Evolutionary conservation across 768 basidiomycete species (phyloP), one percentile per base, ranked within the genome.

Genomic region (Podaxis sp.): DNA sequence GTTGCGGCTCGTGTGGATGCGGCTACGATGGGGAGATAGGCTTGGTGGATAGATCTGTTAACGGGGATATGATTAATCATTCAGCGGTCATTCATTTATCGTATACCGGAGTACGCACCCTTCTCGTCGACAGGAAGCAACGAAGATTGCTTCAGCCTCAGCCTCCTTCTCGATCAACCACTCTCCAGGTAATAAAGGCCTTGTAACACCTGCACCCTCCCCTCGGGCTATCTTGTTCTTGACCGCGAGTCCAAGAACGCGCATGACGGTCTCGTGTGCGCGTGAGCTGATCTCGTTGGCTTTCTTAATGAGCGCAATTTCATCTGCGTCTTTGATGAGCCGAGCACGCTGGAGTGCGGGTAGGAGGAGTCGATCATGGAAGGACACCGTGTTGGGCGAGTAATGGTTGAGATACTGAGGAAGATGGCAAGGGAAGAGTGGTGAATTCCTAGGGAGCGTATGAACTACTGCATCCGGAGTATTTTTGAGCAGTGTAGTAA

Each of bases 131-230:
- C 95, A 97, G 1, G 89, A 89, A 2, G 95, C 93, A 0, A 94
- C 91, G 65, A 98, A 98, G 7, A 96, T 81, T 0, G 95, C 96
- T 71, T 96, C 96, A 0, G 94, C 96, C 72, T 97, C 96, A 0
- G 87, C 89, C 74, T 98, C 96, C 67, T 90, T 92, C 76, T 92
- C 86, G 15, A 98, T 92, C 50, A 93, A 77, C 91, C 96, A 97
- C 68, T 95, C 90, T 2, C 82, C 80, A 1, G 91, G 92, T 2
- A 93, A 77, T 4, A 83, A 74, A 0, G 86, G 87, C 3, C 82
- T 75, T 9, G 76, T 75, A 3, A 76, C 76, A 9, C 78, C 83
- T 36, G 78, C 78, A 4, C 75, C 82, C 12, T 76, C 73, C 15
- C 72, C 82, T 38, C 74, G 76, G 65, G 74, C 72, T 62, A 89